Base-by-base conservation (phyloP, 2,329 filamentous ascomycete genomes). In the Pseudogymnoascus sp. region DNA sequence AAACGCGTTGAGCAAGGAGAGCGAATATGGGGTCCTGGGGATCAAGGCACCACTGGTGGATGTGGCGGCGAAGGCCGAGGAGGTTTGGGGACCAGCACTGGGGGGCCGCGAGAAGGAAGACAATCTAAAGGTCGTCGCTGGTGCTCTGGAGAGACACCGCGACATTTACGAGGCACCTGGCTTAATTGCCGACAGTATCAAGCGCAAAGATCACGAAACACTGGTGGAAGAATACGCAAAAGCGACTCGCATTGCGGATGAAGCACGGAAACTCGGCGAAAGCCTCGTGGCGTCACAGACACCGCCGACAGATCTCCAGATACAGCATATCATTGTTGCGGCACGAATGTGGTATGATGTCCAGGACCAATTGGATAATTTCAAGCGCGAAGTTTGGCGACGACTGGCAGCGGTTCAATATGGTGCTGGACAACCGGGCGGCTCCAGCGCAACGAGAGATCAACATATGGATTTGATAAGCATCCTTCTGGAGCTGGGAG, bases 321-420 rank as follows among this genome's bases (percentile, higher is more conserved):
- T 94, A 11, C 91, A 96, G 72, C 88, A 92, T 64, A 87, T 99
- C 64, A 79, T 99, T 52, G 82, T 96, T 55, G 92, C 92, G 6
- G 92, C 89, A 5, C 86, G 92, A 60, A 95, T 99, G 88, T 99
- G 94, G 94, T 83, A 90, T 66, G 92, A 97, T 73, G 90, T 97
- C 8, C 89, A 95, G 65, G 85, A 90, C 55, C 93, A 97, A 69
- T 86, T 97, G 19, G 86, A 92, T 66, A 75, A 79, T 2, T 95
- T 97, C 77, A 97, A 97, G 76, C 84, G 90, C 11, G 91, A 96
- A 62, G 79, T 95, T 6, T 97, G 94, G 92, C 87, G 88, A 70
- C 87, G 84, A 67, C 80, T 99, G 59, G 85, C 88, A 39, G 84
- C 85, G 36, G 82, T 87, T 8, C 87, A 92, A 71, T 79, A 80